These are phyloP conservation scores for Phoenix roebelenii DNA, from an alignment of 176 grass and related monocot genomes.

Conservation along the genomic window DNA sequence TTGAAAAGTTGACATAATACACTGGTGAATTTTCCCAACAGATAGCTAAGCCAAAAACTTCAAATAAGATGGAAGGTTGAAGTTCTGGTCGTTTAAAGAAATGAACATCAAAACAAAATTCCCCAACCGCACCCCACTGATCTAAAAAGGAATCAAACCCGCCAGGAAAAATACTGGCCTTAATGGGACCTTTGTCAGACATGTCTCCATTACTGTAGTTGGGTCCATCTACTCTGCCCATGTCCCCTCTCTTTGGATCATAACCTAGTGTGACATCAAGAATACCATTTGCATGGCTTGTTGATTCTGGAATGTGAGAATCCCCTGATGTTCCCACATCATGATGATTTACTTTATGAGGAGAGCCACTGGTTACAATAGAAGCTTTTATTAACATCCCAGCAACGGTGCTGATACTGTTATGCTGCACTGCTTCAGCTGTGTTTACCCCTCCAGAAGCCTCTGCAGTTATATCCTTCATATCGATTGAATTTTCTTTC, in stretches of 20 bases:
- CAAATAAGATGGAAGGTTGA: slow-evolving; percentile 34
- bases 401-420: slow-evolving; percentile 1
- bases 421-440: slow-evolving; percentile 6
- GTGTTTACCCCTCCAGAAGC: slow-evolving; percentile 21
- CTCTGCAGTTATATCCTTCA: slow-evolving; percentile 4
- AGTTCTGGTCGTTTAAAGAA: slow-evolving; percentile 47
- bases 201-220: background rate
- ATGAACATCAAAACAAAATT: slow-evolving; percentile 92
- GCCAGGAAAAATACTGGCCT: slow-evolving; percentile 57
- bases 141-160: slow-evolving; percentile 76
- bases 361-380: no score
- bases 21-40: slow-evolving; percentile 85
- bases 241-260: no score
- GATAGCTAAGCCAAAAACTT: slow-evolving; percentile 78
- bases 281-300: no score
- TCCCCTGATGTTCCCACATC: no score
- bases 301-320: no score
- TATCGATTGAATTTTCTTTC: slow-evolving; percentile 15
- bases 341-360: no score
- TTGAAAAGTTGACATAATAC: slow-evolving; percentile 81
- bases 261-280: no score
- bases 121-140: slow-evolving; percentile 49
- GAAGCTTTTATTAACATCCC: no score
- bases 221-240: background rate
- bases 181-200: slow-evolving; percentile 55